Conservation (phyloP, 2,329 filamentous ascomycete genomes). For the Alternaria atra region DNA sequence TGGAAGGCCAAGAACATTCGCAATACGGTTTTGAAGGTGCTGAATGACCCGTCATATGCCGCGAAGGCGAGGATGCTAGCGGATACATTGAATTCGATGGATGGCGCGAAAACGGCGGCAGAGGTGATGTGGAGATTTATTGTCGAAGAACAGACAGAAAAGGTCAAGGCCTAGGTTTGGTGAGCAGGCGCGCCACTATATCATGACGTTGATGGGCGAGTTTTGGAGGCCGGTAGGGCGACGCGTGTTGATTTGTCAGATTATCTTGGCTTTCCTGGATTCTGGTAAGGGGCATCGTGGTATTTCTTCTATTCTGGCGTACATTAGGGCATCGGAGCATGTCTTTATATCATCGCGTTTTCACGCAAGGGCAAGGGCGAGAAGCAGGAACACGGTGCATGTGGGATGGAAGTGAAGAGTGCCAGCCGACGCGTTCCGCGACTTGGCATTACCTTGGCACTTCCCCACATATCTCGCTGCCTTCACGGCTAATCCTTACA, state of each 20-base stretch:
- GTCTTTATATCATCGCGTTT: not conserved
- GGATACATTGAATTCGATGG: constrained; percentile 40
- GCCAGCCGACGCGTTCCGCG: not conserved
- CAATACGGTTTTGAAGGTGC: constrained; percentile 33
- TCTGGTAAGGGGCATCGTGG: no score
- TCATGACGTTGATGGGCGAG: constrained; percentile 5
- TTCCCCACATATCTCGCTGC: not conserved
- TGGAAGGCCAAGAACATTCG: constrained; percentile 43
- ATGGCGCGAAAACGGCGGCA: constrained; percentile 41
- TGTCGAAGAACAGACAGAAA: constrained; percentile 27
- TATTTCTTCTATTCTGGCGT: not conserved
- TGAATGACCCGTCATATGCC: constrained; percentile 37
- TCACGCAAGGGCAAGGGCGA: not conserved
- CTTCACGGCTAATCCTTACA: not conserved
- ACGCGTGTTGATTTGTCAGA: not conserved
- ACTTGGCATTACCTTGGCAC: not conserved
- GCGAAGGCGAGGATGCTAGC: constrained; percentile 34
- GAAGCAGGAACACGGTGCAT: not conserved
- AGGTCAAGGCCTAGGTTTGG: constrained; percentile 15
- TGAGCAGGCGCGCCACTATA: not conserved
- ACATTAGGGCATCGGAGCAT: not conserved
- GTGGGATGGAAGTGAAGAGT: not conserved
- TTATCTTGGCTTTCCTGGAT: not conserved
- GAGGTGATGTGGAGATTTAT: constrained; percentile 47
- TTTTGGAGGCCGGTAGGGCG: not conserved